Conservation (phyloP, 352 stramenopile species). For the Paralagenidium karlingii region DNA sequence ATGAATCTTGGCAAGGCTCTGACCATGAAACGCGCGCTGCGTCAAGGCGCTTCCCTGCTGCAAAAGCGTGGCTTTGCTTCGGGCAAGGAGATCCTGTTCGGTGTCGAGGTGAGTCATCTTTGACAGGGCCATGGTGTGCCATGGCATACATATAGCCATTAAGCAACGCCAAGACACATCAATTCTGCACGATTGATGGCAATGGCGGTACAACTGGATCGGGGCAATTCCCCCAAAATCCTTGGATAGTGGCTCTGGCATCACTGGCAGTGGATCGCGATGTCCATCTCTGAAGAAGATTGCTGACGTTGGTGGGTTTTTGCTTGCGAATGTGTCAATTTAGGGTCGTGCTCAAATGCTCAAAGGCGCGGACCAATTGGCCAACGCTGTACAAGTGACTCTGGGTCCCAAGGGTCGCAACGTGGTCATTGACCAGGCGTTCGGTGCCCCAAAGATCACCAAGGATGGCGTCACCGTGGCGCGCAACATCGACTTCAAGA, state of each 20-base stretch:
- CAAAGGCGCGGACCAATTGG: constrained; percentile 96
- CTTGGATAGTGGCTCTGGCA: no score
- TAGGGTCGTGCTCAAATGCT: constrained; percentile 96
- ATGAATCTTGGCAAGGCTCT: constrained; percentile 68
- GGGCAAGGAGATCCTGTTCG: constrained; percentile 99
- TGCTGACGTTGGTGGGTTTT: background rate
- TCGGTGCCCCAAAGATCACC: constrained; percentile 95
- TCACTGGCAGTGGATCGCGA: background rate
- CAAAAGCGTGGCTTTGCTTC: constrained; percentile 67
- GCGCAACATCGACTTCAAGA: constrained; percentile 96
- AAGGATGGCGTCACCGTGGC: constrained; percentile 98
- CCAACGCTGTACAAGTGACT: constrained; percentile 99
- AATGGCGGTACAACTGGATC: background rate
- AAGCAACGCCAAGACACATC: no score
- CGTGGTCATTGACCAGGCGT: constrained; percentile 98
- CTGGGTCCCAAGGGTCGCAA: constrained; percentile 99
- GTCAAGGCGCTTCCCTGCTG: constrained; percentile 13
- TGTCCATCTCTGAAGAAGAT: background rate
- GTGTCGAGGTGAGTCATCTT: constrained; percentile 62
- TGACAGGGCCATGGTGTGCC: no score
- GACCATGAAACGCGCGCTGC: constrained; percentile 48
- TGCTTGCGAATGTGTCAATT: no score
- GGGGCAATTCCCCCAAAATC: background rate
- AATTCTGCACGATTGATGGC: background rate
- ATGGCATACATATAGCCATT: no score